phyloP scores from a whole-genome alignment of 768 basidiomycete genomes.

The Pleurotus pulmonarius region DNA sequence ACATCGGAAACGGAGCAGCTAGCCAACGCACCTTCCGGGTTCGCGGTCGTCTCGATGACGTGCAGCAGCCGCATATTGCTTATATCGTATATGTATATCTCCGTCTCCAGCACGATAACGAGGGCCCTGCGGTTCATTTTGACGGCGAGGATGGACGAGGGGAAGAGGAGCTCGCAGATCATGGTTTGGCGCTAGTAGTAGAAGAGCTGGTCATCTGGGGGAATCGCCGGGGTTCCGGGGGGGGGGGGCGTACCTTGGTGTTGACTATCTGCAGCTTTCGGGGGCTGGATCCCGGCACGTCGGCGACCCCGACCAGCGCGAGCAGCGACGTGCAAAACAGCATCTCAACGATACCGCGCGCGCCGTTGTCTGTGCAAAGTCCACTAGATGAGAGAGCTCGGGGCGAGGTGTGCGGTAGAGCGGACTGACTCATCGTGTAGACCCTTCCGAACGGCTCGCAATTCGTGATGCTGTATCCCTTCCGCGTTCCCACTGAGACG shows the following conservation, averaged over 20 bases:
- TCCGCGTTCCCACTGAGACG: conserved; percentile 90
- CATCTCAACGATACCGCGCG: conserved; percentile 97
- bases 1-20: not conserved
- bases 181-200: conserved; percentile 87
- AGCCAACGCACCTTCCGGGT: conserved; percentile 75
- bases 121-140: conserved; percentile 97
- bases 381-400: not conserved
- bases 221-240: not conserved
- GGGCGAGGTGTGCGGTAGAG: not conserved
- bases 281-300: conserved; percentile 86
- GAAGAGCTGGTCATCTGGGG: conserved; percentile 7
- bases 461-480: conserved; percentile 96
- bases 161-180: conserved; percentile 98
- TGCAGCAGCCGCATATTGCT: conserved; percentile 97
- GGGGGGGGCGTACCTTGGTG: conserved; percentile 69
- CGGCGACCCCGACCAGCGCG: conserved; percentile 93
- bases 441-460: conserved; percentile 97
- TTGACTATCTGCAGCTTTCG: conserved; percentile 97
- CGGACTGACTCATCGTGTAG: conserved; percentile 83
- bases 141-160: conserved; percentile 94
- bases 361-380: conserved; percentile 75
- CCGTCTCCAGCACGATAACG: conserved; percentile 93
- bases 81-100: conserved; percentile 99
- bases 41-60: conserved; percentile 94
- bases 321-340: conserved; percentile 98